Evolutionary conservation across 805 yeast genomes (phyloP).

Genomic region (Saccharomycopsis schoenii): DNA sequence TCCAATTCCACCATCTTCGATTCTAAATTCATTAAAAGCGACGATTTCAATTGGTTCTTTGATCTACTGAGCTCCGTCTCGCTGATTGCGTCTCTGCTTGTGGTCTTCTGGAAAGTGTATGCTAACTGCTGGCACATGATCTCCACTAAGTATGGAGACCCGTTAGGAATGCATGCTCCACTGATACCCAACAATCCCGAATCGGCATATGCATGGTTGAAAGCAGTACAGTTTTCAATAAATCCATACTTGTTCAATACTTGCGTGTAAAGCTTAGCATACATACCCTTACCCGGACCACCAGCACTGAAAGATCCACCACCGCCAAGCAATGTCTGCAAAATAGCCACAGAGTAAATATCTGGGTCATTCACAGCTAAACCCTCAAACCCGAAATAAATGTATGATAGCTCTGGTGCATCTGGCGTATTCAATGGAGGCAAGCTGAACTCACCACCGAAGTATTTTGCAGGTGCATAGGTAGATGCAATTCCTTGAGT

Average conservation of each 20-base stretch:
- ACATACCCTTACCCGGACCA: slow-evolving; percentile 99
- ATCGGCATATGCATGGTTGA: slow-evolving; percentile 84
- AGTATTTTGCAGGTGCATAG: slow-evolving; percentile 37
- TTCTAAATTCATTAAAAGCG: slow-evolving; percentile 86
- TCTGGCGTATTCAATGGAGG: slow-evolving; percentile 47
- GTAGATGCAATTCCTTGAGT: slow-evolving; percentile 18
- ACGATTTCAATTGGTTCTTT: slow-evolving; percentile 81
- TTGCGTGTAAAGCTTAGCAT: slow-evolving; percentile 82
- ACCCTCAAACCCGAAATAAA: slow-evolving; percentile 85
- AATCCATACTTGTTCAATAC: slow-evolving; percentile 87
- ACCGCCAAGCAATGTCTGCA: slow-evolving; percentile 88
- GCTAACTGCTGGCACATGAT: slow-evolving; percentile 60
- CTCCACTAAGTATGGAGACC: slow-evolving; percentile 76
- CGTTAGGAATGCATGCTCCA: slow-evolving; percentile 75
- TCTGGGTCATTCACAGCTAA: slow-evolving; percentile 75
- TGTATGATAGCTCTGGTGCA: slow-evolving; percentile 72
- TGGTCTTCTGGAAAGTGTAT: slow-evolving; percentile 29
- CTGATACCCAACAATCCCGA: slow-evolving; percentile 89
- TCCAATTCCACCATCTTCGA: slow-evolving; percentile 89
- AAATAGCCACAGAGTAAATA: slow-evolving; percentile 79
- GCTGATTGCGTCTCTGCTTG: slow-evolving; percentile 2
- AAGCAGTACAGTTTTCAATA: slow-evolving; percentile 78
- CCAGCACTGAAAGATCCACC: slow-evolving; percentile 98
- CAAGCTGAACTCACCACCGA: slow-evolving; percentile 49
- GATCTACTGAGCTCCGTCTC: slow-evolving; percentile 76